Evolutionary conservation across 371 early-diverging fungal genomes (phyloP).

Genomic region (Apophysomyces elegans): DNA sequence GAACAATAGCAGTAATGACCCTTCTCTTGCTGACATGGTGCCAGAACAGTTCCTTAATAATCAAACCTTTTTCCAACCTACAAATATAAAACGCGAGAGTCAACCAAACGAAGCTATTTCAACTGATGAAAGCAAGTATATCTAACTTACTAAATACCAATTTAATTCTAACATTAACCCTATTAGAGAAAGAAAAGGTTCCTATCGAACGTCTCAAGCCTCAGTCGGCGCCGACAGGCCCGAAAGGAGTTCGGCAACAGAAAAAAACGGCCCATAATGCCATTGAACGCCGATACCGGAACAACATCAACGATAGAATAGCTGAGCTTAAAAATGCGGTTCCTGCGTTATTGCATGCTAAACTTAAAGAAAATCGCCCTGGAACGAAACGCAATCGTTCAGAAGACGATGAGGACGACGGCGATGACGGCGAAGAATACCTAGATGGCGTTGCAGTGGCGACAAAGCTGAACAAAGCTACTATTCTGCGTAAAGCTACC

Average conservation of each 20-base stretch:
- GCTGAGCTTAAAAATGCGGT: constrained; percentile 83
- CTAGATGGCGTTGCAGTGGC: constrained; percentile 73
- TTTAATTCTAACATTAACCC: neutral
- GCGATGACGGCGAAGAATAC: constrained; percentile 65
- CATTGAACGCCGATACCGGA: constrained; percentile 91
- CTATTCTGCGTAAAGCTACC: constrained; percentile 84
- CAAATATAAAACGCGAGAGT: constrained; percentile 11
- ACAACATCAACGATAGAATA: constrained; percentile 94
- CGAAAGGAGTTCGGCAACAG: constrained; percentile 30
- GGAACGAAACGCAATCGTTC: constrained; percentile 42
- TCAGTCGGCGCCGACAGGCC: constrained; percentile 18
- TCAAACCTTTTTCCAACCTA: constrained; percentile 4
- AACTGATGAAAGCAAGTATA: constrained; percentile 6
- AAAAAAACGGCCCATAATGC: constrained; percentile 94
- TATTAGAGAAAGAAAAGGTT: constrained; percentile 34
- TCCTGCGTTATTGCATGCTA: constrained; percentile 77
- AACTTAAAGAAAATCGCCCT: constrained; percentile 47
- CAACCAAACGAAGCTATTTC: neutral
- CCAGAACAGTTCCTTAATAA: constrained; percentile 13
- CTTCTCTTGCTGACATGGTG: constrained; percentile 15
- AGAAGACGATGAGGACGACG: constrained; percentile 51
- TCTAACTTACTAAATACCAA: neutral
- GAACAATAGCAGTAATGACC: constrained; percentile 10
- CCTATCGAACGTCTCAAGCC: constrained; percentile 47
- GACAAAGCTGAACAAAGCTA: constrained; percentile 89